Evolutionary conservation across 768 basidiomycete species (phyloP).

Genomic region (Collybia mongolica): DNA sequence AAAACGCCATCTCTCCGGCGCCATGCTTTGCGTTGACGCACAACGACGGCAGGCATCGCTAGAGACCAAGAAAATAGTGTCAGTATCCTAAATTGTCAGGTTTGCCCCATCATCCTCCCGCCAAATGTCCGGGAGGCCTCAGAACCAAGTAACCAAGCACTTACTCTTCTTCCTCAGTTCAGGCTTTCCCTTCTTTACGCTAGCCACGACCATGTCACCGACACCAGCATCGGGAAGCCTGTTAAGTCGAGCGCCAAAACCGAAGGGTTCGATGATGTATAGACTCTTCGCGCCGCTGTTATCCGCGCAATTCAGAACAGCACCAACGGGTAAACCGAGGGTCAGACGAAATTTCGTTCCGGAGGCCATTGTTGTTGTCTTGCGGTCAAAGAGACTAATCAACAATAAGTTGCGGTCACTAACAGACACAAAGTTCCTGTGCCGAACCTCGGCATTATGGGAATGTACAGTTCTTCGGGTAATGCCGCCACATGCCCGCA

Average conservation of each 20-base stretch:
- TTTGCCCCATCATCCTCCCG: neutral
- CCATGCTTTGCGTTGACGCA: conserved; percentile 99
- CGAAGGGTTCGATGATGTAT: conserved; percentile 92
- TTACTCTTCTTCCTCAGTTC: conserved; percentile 99
- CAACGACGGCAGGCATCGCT: conserved; percentile 97
- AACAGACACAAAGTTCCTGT: conserved; percentile 23
- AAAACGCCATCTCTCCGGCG: conserved; percentile 97
- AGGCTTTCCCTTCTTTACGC: conserved; percentile 99
- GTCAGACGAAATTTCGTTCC: conserved; percentile 98
- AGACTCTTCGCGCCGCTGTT: conserved; percentile 98
- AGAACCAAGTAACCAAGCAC: conserved; percentile 26
- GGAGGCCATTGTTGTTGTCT: conserved; percentile 45
- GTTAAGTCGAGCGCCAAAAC: conserved; percentile 95
- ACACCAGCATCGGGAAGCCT: conserved; percentile 95
- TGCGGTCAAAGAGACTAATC: conserved; percentile 1
- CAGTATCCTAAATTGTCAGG: conserved; percentile 4
- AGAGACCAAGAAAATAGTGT: conserved; percentile 10
- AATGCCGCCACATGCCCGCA: conserved; percentile 10
- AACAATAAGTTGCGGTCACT: conserved; percentile 12
- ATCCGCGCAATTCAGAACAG: conserved; percentile 97
- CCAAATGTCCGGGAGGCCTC: neutral
- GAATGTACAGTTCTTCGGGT: conserved; percentile 27
- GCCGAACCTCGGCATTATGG: conserved; percentile 19
- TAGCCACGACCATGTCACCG: conserved; percentile 94
- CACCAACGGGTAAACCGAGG: conserved; percentile 90